phyloP scores from a whole-genome alignment of 148 eudicot genomes.

The Spergularia bocconei region DNA sequence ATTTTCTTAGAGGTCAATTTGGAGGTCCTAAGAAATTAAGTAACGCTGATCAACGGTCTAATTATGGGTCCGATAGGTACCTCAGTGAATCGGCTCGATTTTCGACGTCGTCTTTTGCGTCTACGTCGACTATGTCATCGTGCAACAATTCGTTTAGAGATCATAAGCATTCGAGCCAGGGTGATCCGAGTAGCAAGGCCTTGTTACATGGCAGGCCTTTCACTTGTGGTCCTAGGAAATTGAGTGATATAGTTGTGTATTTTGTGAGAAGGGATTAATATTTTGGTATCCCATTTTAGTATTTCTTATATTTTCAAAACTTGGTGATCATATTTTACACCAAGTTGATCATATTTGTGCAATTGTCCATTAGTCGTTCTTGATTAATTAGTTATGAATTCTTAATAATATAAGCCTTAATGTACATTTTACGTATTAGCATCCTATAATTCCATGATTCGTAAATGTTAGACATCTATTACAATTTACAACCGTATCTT shows the following conservation, averaged over 20 bases:
- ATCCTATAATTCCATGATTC: too few relatives aligned
- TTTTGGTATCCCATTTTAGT: neutral
- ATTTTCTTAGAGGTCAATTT: neutral
- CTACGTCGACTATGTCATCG: constrained; percentile 6
- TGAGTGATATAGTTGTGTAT: constrained; percentile 9
- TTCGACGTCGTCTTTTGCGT: constrained; percentile 18
- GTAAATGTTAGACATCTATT: too few relatives aligned
- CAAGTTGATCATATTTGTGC: too few relatives aligned
- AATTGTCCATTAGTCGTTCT: too few relatives aligned
- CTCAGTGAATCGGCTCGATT: constrained; percentile 19
- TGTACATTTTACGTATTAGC: too few relatives aligned
- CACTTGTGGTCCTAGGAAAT: constrained; percentile 22
- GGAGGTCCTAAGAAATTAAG: neutral
- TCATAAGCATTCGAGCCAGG: neutral
- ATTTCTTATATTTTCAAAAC: neutral
- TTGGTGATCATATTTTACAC: neutral
- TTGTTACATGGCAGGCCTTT: constrained; percentile 17
- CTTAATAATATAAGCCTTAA: too few relatives aligned
- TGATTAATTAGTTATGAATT: too few relatives aligned
- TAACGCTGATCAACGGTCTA: neutral
- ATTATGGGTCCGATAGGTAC: constrained; percentile 12
- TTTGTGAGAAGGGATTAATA: constrained; percentile 16
- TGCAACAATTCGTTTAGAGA: constrained; percentile 12
- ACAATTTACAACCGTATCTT: too few relatives aligned
- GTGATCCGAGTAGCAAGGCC: constrained; percentile 8